Evolutionary conservation across 148 eudicot genomes (phyloP).

Genomic region (Suaeda aralocaspica): DNA sequence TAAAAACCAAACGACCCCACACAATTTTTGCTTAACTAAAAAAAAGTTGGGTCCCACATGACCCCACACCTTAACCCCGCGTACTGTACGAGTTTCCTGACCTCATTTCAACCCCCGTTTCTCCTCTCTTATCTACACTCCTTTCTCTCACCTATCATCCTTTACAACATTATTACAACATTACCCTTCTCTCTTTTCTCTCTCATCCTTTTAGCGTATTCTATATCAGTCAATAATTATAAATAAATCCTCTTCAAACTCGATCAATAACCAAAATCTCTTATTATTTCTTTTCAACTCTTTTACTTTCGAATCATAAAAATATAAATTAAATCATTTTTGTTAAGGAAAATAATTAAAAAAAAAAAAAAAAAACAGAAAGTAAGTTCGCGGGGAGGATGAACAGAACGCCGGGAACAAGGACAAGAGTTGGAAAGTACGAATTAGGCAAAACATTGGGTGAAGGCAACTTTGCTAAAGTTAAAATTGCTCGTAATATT

Average conservation of each 20-base stretch:
- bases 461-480: slow-evolving; percentile 81
- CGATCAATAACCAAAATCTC: too few species aligned
- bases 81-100: neutral
- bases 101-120: neutral
- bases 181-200: neutral
- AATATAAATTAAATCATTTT: too few species aligned
- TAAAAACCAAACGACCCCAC: too few species aligned
- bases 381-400: slow-evolving; percentile 22
- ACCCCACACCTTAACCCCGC: neutral
- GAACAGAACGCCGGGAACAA: slow-evolving; percentile 29
- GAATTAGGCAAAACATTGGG: slow-evolving; percentile 81
- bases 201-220: too few species aligned
- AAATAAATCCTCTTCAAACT: too few species aligned
- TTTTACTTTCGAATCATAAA: too few species aligned
- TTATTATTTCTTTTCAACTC: neutral
- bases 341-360: too few species aligned
- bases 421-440: slow-evolving; percentile 78
- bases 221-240: too few species aligned
- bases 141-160: neutral
- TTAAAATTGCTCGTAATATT: slow-evolving; percentile 58
- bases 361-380: neutral
- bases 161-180: too few species aligned
- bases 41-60: neutral
- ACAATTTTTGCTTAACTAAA: too few species aligned
- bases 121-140: neutral